Evolutionary conservation across 2,329 filamentous ascomycete genomes (phyloP), one percentile per base, ranked within the genome.

Genomic region (Aspergillus piperis): DNA sequence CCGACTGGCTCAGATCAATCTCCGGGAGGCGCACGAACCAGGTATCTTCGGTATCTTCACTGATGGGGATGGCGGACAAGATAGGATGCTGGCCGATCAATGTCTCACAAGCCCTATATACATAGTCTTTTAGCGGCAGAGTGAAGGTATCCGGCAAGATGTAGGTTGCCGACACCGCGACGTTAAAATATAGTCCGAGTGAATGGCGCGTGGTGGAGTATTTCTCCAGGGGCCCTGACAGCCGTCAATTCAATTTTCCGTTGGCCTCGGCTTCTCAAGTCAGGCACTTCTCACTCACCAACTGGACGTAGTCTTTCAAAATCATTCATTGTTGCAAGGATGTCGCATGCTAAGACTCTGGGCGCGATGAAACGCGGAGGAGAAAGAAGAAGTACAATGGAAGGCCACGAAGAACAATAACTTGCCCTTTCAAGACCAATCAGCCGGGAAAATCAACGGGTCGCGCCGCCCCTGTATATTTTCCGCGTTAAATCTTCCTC

Each of bases 21-120:
- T 72, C 66, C 3, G 78, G 76, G 3, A 83, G 71, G 21, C 78
- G 77, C 8, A 72, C 80, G 51, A 81, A 82, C 64, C 78, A 79
- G 0, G 80, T 72, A 1, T 77, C 64, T 48, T 71, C 70, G 17
- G 67, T 76, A 55, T 72, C 75, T 65, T 81, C 80, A 17, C 73
- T 69, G 6, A 79, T 63, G 0, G 77, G 73, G 13, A 82, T 75
- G 13, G 77, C 76, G 30, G 76, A 79, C 13, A 83, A 74, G 25
- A 73, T 73, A 4, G 78, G 72, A 64, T 83, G 79, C 50, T 76
- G 66, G 3, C 64, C 65, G 41, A 82, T 75, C 30, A 80, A 70
- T 1, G 62, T 60, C 44, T 69, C 70, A 36, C 69, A 73, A 23
- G 80, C 77, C n/a, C 62, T 64, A 60, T 74, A 80, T 10, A 81